Base-by-base conservation (phyloP, 345 rosid genomes). In the Tarenaya hassleriana region DNA sequence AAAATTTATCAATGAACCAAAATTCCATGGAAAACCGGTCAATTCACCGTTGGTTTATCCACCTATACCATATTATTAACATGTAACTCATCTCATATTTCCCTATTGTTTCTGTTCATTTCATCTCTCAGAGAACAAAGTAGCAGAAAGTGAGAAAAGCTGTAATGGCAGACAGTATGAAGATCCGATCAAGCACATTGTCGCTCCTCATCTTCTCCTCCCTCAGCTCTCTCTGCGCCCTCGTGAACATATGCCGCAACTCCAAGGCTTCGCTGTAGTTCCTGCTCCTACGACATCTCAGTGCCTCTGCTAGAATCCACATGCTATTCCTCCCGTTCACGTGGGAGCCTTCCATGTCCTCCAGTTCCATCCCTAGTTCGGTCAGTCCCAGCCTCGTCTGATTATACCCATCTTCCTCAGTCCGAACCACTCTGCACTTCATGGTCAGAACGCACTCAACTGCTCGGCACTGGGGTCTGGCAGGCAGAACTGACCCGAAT, bases 291-390 rank as follows among this genome's bases (percentile, higher is more conserved):
- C 29, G 34, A 44, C 92, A 80, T 67, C 84, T 78, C 56, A 83
- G 55, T 1, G 87, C 84, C 65, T 74, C 81, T 69, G 80, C 76
- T 35, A 83, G 83, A 39, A 83, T 76, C 18, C 68, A 69, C 74
- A 83, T 54, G 60, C 87, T 83, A 76, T 71, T 80, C 56, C 77
- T 78, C 34, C 92, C 92, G 35, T 83, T 83, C 32, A 83, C 84
- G 63, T 74, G 83, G 11, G 92, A 75, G 8, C 87, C 81, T 63
- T 83, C 92, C 84, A 80, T 83, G 72, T 83, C 87, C 72, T 83
- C 84, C 73, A 83, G 49, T 67, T 78, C 82, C 92, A 83, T 80
- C 70, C 92, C 80, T 52, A 83, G 75, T 76, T 83, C 92, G 0
- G 79, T 74, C 59, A 83, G 53, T 54, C 68, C 75, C 29, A 83